Base-by-base conservation (phyloP, 2,329 filamentous ascomycete genomes). In the Metarhizium robertsii region DNA sequence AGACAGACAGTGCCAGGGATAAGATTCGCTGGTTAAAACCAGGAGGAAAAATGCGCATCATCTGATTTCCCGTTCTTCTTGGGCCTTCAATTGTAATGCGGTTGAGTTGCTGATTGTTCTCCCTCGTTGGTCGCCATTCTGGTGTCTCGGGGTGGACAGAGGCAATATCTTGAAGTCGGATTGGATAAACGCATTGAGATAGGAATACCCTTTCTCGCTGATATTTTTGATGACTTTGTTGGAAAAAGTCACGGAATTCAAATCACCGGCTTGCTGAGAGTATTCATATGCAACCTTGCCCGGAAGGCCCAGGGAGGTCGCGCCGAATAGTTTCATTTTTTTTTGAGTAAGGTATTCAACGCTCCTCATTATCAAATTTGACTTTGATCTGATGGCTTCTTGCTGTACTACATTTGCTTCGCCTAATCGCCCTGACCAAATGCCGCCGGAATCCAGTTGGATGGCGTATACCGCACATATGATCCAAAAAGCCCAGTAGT, bases 261-360 rank as follows among this genome's bases (percentile, higher is more conserved):
- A 10, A 58, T 40, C 13, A 43, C 11, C 36, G 47, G 36, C 11
- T n/a, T 32, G 20, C 54, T 49, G 45, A 34, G 10, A 34, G 16
- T 56, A 57, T 32, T 60, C 55, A 14, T 59, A 60, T 2, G 63
- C 59, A 0, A 60, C 53, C 8, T 59, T 59, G 1, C 71, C 54
- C 0, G 71, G 70, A 6, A 73, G 65, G 0, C 63, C 53, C 0
- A 67, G 61, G 0, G 72, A 73, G 0, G 68, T 67, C 3, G 67
- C 66, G 0, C 73, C 72, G 54, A 67, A 74, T 0, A 75, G 58
- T 18, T 65, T 69, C 67, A 74, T 71, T 20, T 70, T 65, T 18
- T 72, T 69, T 55, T 68, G 67, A 16, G 72, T 58, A 7, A 73
- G 55, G 55, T 72, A 75, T 6, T 68, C 64, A 47, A 69, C 68